Evolutionary conservation across 2,329 filamentous ascomycete species (phyloP), one percentile per base, ranked within the genome.

Genomic region (Epichloe gansuensis): DNA sequence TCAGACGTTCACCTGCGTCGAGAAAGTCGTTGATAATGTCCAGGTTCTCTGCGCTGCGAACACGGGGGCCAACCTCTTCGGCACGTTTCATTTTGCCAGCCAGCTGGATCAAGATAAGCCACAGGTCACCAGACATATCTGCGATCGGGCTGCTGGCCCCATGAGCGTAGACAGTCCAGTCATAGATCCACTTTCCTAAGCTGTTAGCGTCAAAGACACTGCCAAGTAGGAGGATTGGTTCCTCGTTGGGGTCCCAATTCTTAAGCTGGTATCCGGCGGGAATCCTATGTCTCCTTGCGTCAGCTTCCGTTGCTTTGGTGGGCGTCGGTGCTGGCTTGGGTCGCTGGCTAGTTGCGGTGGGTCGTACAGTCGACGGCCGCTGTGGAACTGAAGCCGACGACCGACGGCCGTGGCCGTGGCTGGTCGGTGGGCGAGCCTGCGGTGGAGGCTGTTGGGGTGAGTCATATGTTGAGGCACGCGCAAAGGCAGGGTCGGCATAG

Each of bases 161-260:
- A 59, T 94, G 84, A 66, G 85, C 84, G 73, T 88, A 95, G 57
- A 96, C 88, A 17, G 93, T 96, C 93, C 93, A 98, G 76, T 97
- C 93, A 70, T 95, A 98, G 64, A 98, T 94, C 93, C 93, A 98
- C 72, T 96, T 96, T 63, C 93, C 93, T 34, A 98, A 78, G 27
- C 89, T 95, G 77, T 97, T 96, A 64, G 91, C 88, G 65, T 97
- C 93, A 64, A 97, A 97, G 52, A 97, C 93, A 64, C 88, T 95
- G 49, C 93, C 93, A 23, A 97, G 78, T 27, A 98, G 80, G 65
- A 96, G 84, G 66, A 98, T 96, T 49, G 93, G 93, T 60, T 89
- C 83, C 73, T 97, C 91, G 31, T 81, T 83, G 0, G 91, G 91
- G 66, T 98, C 93, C 93, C 93, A 97, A 74, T 97, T 95, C 77